phyloP scores from a whole-genome alignment of 2,329 filamentous ascomycete genomes.

The Talaromyces pinophilus region DNA sequence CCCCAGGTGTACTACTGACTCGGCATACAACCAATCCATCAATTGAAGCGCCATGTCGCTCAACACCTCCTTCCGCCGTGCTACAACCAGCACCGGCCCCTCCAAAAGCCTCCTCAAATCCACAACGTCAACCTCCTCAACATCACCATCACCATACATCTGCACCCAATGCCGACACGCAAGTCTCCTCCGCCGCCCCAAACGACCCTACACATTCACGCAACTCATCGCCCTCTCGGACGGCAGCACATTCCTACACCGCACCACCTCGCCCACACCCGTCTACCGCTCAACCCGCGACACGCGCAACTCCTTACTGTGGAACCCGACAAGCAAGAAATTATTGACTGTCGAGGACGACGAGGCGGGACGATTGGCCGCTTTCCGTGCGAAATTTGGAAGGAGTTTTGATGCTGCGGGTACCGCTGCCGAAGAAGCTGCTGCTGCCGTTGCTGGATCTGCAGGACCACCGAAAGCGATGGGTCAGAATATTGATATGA shows the following conservation, averaged over 20 bases:
- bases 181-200: slow-evolving; percentile 81
- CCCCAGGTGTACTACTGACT: no score
- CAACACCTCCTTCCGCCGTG: slow-evolving; percentile 39
- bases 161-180: slow-evolving; percentile 73
- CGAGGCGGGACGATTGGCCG: slow-evolving; percentile 84
- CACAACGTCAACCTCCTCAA: slow-evolving; percentile 27
- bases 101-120: slow-evolving; percentile 13
- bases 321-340: slow-evolving; percentile 82
- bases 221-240: slow-evolving; percentile 91
- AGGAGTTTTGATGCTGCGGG: slow-evolving; percentile 71
- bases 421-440: slow-evolving; percentile 36
- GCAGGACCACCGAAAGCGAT: slow-evolving; percentile 21
- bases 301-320: slow-evolving; percentile 82
- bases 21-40: background rate
- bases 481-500: slow-evolving; percentile 30
- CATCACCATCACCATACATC: slow-evolving; percentile 44
- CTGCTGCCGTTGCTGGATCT: slow-evolving; percentile 32
- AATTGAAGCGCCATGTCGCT: slow-evolving; percentile 32
- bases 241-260: slow-evolving; percentile 70
- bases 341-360: slow-evolving; percentile 89
- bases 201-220: slow-evolving; percentile 94
- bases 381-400: slow-evolving; percentile 84
- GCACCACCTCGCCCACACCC: slow-evolving; percentile 54
- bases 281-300: slow-evolving; percentile 72
- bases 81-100: slow-evolving; percentile 23